phyloP scores from a whole-genome alignment of 192 early-diverging fungal species.

The Coemansia asiatica region DNA sequence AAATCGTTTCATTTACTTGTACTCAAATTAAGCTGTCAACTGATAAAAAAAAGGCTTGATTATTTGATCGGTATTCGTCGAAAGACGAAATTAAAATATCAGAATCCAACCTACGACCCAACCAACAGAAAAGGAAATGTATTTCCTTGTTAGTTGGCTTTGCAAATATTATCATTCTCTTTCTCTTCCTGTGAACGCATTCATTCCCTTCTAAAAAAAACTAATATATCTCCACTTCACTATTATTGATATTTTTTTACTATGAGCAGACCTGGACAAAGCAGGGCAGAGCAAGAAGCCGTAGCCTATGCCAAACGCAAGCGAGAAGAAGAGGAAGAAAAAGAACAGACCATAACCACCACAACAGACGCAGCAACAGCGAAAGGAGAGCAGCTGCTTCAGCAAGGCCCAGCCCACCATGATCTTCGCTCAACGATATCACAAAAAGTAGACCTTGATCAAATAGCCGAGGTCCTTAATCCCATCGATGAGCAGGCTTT shows the following conservation, averaged over 20 bases:
- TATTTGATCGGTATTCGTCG: background rate
- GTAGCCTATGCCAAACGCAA: conserved; percentile 51
- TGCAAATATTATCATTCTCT: too few relatives aligned
- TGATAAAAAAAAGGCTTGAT: background rate
- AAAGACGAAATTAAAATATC: background rate
- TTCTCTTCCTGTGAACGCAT: too few relatives aligned
- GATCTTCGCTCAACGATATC: background rate
- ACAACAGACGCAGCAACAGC: background rate
- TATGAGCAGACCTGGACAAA: background rate
- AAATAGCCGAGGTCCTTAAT: conserved; percentile 25
- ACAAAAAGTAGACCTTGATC: conserved; percentile 29
- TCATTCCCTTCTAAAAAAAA: background rate
- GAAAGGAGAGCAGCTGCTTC: conserved; percentile 3
- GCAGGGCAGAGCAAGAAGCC: conserved; percentile 21
- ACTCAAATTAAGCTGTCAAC: background rate
- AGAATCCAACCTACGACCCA: background rate
- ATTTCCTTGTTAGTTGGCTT: too few relatives aligned
- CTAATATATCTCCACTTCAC: background rate
- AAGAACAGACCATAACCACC: too few relatives aligned
- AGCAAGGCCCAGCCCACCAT: background rate
- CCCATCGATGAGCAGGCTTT: conserved; percentile 17
- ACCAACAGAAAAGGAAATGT: too few relatives aligned
- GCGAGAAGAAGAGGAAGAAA: conserved; percentile 39
- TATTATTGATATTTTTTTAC: too few relatives aligned
- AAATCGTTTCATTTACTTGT: too few relatives aligned